These are phyloP conservation scores for Tubosaeta sp. DNA, from an alignment of 768 basidiomycete species.

Conservation along the genomic window DNA sequence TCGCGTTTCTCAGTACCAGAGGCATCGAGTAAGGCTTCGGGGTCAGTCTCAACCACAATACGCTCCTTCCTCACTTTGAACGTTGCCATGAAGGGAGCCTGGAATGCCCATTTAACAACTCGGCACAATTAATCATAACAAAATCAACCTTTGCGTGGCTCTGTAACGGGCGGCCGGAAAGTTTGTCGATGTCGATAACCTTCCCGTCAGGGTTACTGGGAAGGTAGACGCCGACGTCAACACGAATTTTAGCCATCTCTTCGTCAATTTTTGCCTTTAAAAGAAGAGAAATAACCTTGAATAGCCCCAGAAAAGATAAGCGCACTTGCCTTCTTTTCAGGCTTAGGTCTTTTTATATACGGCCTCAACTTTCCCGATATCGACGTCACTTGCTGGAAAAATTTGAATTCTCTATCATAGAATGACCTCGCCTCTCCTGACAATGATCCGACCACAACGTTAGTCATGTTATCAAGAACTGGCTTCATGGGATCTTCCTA, in stretches of 20 bases:
- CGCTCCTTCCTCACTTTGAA: conserved; percentile 95
- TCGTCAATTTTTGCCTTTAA: conserved; percentile 94
- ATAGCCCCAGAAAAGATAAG: not conserved
- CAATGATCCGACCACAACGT: conserved; percentile 73
- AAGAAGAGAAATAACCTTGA: conserved; percentile 1
- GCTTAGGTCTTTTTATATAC: conserved; percentile 89
- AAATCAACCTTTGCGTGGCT: conserved; percentile 86
- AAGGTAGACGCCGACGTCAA: conserved; percentile 94
- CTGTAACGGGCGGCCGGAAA: conserved; percentile 92
- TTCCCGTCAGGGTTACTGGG: conserved; percentile 97
- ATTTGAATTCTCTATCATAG: conserved; percentile 91
- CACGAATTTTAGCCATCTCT: conserved; percentile 94
- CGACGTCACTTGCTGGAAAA: conserved; percentile 95
- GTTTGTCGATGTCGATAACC: conserved; percentile 96
- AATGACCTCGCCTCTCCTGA: conserved; percentile 87
- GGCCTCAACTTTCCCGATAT: conserved; percentile 98
- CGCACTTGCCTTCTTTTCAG: conserved; percentile 82
- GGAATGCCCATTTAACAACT: conserved; percentile 3
- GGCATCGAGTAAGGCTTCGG: conserved; percentile 70
- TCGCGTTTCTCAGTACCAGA: conserved; percentile 51
- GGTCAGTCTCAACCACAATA: conserved; percentile 60
- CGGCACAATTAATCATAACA: not conserved
- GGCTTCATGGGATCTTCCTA: conserved; percentile 97
- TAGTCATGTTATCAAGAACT: conserved; percentile 81
- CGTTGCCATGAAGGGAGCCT: conserved; percentile 99